A percentile compares a stretch with the other conserved stretches of the same genome.
Evolutionary conservation across 1,139 yeast species (phyloP).

Genomic region (Ogataea hybrid): DNA sequence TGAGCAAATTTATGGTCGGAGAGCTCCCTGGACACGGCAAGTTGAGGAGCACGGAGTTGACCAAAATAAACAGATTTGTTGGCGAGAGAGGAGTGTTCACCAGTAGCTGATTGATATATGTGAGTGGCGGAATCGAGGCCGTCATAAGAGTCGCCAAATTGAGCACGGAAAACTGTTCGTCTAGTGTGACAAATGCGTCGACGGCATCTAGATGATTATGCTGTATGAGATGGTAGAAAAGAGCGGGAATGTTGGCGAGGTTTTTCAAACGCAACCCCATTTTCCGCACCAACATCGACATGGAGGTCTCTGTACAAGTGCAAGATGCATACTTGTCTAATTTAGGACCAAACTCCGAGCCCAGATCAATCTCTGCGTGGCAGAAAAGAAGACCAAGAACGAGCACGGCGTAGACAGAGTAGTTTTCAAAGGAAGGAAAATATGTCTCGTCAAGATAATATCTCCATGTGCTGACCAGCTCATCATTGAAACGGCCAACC

Average conservation of each 20-base stretch:
- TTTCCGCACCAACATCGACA: not conserved
- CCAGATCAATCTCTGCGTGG: slow-evolving; percentile 4
- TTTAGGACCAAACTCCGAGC: slow-evolving; percentile 3
- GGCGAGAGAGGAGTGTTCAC: slow-evolving; percentile 12
- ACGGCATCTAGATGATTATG: slow-evolving; percentile 2
- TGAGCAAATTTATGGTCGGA: slow-evolving; percentile 17
- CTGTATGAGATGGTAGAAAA: not conserved
- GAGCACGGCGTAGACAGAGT: slow-evolving; percentile 12
- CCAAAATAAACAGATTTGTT: slow-evolving; percentile 18
- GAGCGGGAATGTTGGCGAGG: not conserved
- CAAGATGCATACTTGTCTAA: slow-evolving; percentile 1
- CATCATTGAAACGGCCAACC: slow-evolving; percentile 11
- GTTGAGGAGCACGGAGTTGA: slow-evolving; percentile 16
- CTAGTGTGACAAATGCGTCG: slow-evolving; percentile 3
- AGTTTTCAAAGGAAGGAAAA: slow-evolving; percentile 8
- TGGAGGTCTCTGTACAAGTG: not conserved
- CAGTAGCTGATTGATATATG: slow-evolving; percentile 24
- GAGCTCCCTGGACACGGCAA: slow-evolving; percentile 1
- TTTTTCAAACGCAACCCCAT: slow-evolving; percentile 4
- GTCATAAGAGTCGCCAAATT: not conserved
- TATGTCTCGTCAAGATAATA: slow-evolving; percentile 2
- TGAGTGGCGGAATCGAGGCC: slow-evolving; percentile 9
- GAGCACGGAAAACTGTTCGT: slow-evolving; percentile 2
- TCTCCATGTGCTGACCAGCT: slow-evolving; percentile 9
- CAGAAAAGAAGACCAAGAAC: slow-evolving; percentile 8